These are phyloP conservation scores for Raffaelea albimanens DNA, from an alignment of 2,329 filamentous ascomycete species.

Conservation along the genomic window DNA sequence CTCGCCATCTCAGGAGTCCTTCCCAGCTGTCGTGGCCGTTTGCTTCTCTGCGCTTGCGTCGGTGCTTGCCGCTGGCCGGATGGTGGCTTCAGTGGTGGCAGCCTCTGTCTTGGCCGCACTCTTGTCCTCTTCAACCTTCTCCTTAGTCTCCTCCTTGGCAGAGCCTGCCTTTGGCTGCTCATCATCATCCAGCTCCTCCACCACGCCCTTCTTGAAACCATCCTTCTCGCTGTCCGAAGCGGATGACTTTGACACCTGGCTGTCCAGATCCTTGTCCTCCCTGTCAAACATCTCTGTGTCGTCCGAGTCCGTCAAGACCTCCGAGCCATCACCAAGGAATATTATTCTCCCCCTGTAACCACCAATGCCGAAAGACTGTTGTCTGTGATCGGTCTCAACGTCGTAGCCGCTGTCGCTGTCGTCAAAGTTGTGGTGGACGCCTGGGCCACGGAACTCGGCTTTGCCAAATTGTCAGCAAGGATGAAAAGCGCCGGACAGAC, in stretches of 20 bases:
- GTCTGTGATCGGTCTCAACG: conserved; percentile 58
- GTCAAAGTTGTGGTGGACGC: conserved; percentile 73
- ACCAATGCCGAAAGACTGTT: conserved; percentile 53
- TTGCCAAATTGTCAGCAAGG: conserved; percentile 12
- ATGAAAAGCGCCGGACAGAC: not conserved
- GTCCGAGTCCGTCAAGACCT: conserved; percentile 79
- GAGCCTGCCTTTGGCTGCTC: not conserved
- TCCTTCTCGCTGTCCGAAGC: conserved; percentile 10
- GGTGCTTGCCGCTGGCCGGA: not conserved
- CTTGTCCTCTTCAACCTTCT: not conserved
- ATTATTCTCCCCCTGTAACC: conserved; percentile 82
- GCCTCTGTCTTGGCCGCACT: not conserved
- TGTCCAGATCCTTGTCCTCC: conserved; percentile 77
- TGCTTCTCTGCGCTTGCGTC: not conserved
- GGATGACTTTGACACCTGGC: conserved; percentile 65
- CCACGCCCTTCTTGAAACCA: conserved; percentile 3
- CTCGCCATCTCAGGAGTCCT: not conserved
- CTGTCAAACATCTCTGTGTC: conserved; percentile 93
- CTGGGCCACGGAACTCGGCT: conserved; percentile 81
- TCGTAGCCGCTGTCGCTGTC: conserved; percentile 72
- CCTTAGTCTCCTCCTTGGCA: not conserved
- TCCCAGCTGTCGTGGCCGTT: not conserved
- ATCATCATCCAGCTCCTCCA: not conserved
- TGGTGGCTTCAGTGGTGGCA: not conserved
- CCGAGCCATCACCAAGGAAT: conserved; percentile 88